A percentile compares a stretch with the other conserved stretches of the same genome.
phyloP scores from a whole-genome alignment of 2,329 filamentous ascomycete species.

The Blumeria graminis region DNA sequence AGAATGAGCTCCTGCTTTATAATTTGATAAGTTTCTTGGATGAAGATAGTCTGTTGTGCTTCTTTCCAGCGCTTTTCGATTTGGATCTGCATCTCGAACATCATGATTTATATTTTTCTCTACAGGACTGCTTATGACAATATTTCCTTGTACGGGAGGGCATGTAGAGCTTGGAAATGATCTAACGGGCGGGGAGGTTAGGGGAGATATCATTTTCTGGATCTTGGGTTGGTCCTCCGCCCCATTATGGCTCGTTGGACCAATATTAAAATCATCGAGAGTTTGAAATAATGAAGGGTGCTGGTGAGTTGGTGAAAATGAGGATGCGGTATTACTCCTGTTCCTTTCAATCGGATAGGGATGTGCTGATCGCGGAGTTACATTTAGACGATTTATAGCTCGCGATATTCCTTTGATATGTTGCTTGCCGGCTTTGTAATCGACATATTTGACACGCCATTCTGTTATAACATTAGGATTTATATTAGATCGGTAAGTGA shows the following conservation, averaged over 20 bases:
- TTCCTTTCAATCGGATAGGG: neutral
- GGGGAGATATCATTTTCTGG: neutral
- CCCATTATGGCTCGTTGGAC: no score
- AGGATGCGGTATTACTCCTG: no score
- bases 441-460: conserved; percentile 82
- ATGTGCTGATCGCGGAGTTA: conserved; percentile 20
- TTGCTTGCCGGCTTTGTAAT: conserved; percentile 93
- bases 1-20: neutral
- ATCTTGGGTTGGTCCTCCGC: no score
- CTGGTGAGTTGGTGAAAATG: no score
- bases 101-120: no score
- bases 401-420: conserved; percentile 62
- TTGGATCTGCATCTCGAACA: no score
- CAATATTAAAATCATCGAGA: neutral
- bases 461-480: conserved; percentile 21
- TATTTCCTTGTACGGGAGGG: no score
- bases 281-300: neutral
- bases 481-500: neutral
- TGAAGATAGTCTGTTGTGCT: neutral
- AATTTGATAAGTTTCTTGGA: neutral
- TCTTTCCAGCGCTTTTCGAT: neutral
- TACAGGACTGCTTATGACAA: no score
- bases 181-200: no score
- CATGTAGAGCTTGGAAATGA: neutral
- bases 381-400: conserved; percentile 39